Evolutionary conservation across 257 asterid genomes (phyloP).

Genomic region (Craterostigma plantagineum): DNA sequence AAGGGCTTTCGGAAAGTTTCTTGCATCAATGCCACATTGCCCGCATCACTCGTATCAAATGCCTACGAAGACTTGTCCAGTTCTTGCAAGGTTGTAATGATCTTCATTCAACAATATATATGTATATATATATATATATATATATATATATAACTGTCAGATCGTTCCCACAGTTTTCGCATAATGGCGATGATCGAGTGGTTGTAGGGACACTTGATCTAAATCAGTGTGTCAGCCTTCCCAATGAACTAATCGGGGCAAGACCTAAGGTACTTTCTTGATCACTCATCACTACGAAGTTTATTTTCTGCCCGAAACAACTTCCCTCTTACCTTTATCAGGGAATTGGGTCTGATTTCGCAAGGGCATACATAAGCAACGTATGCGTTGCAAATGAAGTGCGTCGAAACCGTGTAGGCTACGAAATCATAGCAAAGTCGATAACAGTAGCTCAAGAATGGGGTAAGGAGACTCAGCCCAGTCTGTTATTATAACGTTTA

Average conservation of each 20-base stretch:
- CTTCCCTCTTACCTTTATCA: slow-evolving; percentile 15
- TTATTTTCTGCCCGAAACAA: no score
- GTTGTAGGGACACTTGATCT: slow-evolving; percentile 83
- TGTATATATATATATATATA: no score
- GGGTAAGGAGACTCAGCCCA: slow-evolving; percentile 32
- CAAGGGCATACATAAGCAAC: slow-evolving; percentile 78
- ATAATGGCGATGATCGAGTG: slow-evolving; percentile 40
- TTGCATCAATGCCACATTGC: slow-evolving; percentile 80
- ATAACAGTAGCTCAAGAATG: slow-evolving; percentile 57
- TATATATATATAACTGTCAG: no score
- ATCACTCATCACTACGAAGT: no score
- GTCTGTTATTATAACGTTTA: not conserved
- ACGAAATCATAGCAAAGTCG: slow-evolving; percentile 47
- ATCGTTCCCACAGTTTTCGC: slow-evolving; percentile 35
- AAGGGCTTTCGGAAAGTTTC: slow-evolving; percentile 61
- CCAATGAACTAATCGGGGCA: slow-evolving; percentile 61
- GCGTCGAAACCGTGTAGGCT: slow-evolving; percentile 72
- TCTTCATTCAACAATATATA: not conserved
- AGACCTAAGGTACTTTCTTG: slow-evolving; percentile 54
- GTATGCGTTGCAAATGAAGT: slow-evolving; percentile 83
- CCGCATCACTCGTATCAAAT: slow-evolving; percentile 27
- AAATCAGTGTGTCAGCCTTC: slow-evolving; percentile 74
- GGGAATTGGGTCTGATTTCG: slow-evolving; percentile 85
- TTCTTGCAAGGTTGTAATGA: slow-evolving; percentile 44
- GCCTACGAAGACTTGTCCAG: slow-evolving; percentile 41